These are phyloP conservation scores for Butyriboletus loyo DNA, from an alignment of 768 basidiomycete genomes.

Conservation along the genomic window DNA sequence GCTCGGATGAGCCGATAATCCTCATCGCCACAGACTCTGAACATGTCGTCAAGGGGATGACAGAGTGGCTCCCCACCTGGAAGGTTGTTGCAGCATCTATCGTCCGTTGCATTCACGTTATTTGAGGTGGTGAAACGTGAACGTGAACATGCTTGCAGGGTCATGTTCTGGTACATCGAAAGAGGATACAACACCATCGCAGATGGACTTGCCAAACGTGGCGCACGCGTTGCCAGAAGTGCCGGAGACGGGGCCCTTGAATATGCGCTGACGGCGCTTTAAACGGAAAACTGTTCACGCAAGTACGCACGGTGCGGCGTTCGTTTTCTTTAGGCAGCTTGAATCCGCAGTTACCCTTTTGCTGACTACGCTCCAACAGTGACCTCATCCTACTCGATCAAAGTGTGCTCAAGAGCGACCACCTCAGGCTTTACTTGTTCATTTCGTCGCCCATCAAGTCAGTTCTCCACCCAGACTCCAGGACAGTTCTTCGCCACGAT, in stretches of 20 bases:
- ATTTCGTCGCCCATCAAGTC: neutral
- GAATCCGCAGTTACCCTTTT: neutral
- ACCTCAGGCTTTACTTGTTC: neutral
- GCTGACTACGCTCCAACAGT: neutral
- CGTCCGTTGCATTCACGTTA: neutral
- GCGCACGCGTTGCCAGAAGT: neutral
- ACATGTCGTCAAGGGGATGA: conserved; percentile 6
- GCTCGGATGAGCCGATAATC: neutral
- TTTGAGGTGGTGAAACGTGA: neutral
- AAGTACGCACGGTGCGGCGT: neutral
- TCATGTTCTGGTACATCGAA: conserved; percentile 26
- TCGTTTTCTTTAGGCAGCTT: neutral
- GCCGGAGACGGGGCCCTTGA: neutral
- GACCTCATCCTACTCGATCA: neutral
- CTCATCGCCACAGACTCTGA: conserved; percentile 2
- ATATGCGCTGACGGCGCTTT: neutral
- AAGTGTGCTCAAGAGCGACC: neutral
- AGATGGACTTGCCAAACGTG: conserved; percentile 22
- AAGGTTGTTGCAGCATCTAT: neutral
- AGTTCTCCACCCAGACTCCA: neutral
- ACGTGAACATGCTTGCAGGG: neutral
- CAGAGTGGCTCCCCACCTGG: conserved; percentile 4
- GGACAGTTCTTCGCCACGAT: neutral
- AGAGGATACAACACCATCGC: conserved; percentile 24
- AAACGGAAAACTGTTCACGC: neutral